A percentile compares a stretch with the other conserved stretches of the same genome.
Conservation (phyloP, 768 basidiomycete genomes). For the Russula virescens region DNA sequence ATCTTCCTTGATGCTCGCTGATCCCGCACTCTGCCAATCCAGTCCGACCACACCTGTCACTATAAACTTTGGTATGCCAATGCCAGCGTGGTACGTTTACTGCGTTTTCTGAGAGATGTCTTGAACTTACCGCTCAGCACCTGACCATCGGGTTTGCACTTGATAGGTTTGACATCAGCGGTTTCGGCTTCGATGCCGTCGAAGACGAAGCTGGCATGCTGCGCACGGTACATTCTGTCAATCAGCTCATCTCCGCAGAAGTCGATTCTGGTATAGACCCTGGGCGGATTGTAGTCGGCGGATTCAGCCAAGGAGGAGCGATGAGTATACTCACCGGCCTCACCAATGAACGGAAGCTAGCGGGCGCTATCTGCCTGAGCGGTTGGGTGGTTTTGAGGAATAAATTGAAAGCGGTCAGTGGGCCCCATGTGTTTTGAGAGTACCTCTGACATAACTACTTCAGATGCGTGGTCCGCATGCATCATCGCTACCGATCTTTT, state of each 20-base stretch:
- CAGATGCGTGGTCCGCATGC: constrained; percentile 61
- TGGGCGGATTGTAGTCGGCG: constrained; percentile 74
- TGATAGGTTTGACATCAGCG: constrained; percentile 72
- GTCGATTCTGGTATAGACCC: constrained; percentile 63
- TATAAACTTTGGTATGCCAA: constrained; percentile 64
- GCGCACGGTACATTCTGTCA: constrained; percentile 52
- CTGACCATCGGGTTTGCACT: background rate
- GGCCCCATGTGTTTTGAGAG: background rate
- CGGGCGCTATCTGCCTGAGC: constrained; percentile 66
- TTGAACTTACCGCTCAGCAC: background rate
- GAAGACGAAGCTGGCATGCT: constrained; percentile 83
- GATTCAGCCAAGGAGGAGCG: constrained; percentile 83
- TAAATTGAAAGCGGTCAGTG: constrained; percentile 59
- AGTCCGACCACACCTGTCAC: constrained; percentile 45
- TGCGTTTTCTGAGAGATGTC: background rate
- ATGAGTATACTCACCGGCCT: constrained; percentile 75
- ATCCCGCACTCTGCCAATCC: background rate
- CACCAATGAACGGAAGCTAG: constrained; percentile 59
- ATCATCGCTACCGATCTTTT: constrained; percentile 67
- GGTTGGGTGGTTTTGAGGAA: constrained; percentile 69
- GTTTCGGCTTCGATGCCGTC: constrained; percentile 49
- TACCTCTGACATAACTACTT: background rate
- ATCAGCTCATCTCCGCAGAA: constrained; percentile 67
- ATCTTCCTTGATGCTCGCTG: background rate
- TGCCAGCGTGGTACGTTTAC: constrained; percentile 64